Base-by-base conservation (phyloP, 2,329 filamentous ascomycete species). In the Claviceps spartinae region DNA sequence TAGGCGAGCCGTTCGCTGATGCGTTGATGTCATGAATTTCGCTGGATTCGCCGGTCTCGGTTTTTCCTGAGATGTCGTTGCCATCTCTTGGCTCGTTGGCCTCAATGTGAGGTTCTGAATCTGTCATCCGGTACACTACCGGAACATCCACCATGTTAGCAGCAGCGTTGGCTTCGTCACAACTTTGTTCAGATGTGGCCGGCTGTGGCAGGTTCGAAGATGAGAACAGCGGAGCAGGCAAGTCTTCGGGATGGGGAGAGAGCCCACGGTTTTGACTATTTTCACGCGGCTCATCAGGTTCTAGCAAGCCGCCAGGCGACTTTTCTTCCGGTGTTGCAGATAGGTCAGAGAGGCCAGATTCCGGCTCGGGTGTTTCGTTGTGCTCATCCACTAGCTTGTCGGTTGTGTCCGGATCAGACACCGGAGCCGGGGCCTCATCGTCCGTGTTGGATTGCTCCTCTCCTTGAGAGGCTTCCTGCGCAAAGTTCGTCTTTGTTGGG, bases 181-280 rank as follows among this genome's bases (percentile, higher is more conserved):
- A 2, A 13, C 22, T 34, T 24, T 54, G 52, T 22, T 45, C 51
- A 13, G 47, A 20, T 40, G 40, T 37, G 22, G 49, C 22, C n/a
- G 51, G 11, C 20, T 44, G 26, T 4, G 46, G 14, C n/a, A 22
- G n/a, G 14, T 42, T 43, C 11, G 52, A 42, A 5, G 26, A 61
- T 11, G 68, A 69, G 52, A 69, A 69, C 3, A 88, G 69, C 38
- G 85, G 83, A 2, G 83, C 79, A 9, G 85, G 84, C 46, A 77
- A 81, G 58, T 86, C 83, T 58, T 85, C 82, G 13, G 81, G 72
- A 50, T 81, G 76, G n/a, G 79, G 73, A 20, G 76, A 72, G 48
- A 77, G 61, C 40, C 60, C 64, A 45, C 59, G 59, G 26, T 54
- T 37, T 22, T 59, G 56, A 11, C 42, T 47, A 4, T 52, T 18